Evolutionary conservation across 345 rosid genomes (phyloP), one percentile per base, ranked within the genome.

Genomic region (Streptanthus diversifolius): DNA sequence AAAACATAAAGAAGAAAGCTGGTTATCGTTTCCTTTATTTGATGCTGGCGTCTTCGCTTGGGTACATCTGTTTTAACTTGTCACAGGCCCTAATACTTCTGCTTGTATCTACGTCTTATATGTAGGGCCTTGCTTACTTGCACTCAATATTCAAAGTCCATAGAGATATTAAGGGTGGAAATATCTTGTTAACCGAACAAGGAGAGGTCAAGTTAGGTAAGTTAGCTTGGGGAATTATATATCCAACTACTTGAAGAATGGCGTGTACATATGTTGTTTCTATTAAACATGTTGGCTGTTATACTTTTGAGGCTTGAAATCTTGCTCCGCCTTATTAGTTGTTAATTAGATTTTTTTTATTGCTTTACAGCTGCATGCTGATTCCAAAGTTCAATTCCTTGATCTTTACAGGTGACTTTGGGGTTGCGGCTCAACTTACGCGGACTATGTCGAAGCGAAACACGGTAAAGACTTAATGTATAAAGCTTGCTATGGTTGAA

Each of bases 201-300:
- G 99, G 98, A 78, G 99, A 95, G 79, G 98, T 95, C 84, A 95
- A 95, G 80, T 80, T 95, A 82, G 99, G 99, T 95, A 79, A 87
- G 99, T 84, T 77, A 32, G 48, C 18, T 61, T 69, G 52, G 40
- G 37, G 40, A 10, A 19, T 3, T 55, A 6, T 36, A 8, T 54
- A 44, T 10, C 21, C 14, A 29, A 60, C 40, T 71, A 22, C 18
- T 30, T 56, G 41, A 56, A 49, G 53, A 70, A 8, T 47, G 30
- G 61, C 25, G 10, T 56, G 48, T 30, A 48, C 68, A 37, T 55
- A 21, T 70, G 27, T 63, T 54, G 18, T 70, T 51, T 56, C 29
- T 70, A 8, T 37, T 43, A 55, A 19, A n/a, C 47, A 29, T 64
- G 40, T 24, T 63, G 61, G 45, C 35, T 63, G 53, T 56, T 56